phyloP scores from a whole-genome alignment of 2,329 filamentous ascomycete species.

The Phialocephala subalpina region DNA sequence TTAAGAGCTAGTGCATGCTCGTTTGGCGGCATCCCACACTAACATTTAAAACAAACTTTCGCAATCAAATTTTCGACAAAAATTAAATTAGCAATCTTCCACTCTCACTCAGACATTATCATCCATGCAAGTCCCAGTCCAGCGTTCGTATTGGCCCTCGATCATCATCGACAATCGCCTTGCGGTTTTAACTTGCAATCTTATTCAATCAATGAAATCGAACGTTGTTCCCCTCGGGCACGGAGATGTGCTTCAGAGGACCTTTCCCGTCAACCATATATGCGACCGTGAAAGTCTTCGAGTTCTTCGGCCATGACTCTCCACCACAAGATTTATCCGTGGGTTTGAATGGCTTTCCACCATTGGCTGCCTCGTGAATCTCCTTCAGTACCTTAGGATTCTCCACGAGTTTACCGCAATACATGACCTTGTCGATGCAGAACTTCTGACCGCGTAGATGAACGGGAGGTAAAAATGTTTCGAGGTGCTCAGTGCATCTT shows the following conservation, averaged over 20 bases:
- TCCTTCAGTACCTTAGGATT: slow-evolving; percentile 10
- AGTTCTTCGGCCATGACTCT: slow-evolving; percentile 5
- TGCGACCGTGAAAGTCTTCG: slow-evolving; percentile 14
- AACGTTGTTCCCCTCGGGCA: slow-evolving; percentile 11
- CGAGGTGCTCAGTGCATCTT: neutral
- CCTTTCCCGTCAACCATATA: slow-evolving; percentile 15
- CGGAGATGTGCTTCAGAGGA: slow-evolving; percentile 4
- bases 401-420: slow-evolving; percentile 12
- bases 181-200: too few species aligned
- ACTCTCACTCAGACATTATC: too few species aligned
- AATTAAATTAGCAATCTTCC: too few species aligned
- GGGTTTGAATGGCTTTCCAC: neutral
- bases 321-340: slow-evolving; percentile 11
- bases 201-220: neutral
- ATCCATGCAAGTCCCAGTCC: too few species aligned
- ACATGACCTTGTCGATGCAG: slow-evolving; percentile 15
- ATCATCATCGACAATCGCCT: too few species aligned
- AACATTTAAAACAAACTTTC: too few species aligned
- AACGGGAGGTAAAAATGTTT: neutral
- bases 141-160: too few species aligned
- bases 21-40: too few species aligned
- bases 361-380: neutral
- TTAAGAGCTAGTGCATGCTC: too few species aligned
- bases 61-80: too few species aligned
- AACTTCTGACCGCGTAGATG: slow-evolving; percentile 12